Base-by-base conservation (phyloP, 2,329 filamentous ascomycete species). In the Knufia petricola region DNA sequence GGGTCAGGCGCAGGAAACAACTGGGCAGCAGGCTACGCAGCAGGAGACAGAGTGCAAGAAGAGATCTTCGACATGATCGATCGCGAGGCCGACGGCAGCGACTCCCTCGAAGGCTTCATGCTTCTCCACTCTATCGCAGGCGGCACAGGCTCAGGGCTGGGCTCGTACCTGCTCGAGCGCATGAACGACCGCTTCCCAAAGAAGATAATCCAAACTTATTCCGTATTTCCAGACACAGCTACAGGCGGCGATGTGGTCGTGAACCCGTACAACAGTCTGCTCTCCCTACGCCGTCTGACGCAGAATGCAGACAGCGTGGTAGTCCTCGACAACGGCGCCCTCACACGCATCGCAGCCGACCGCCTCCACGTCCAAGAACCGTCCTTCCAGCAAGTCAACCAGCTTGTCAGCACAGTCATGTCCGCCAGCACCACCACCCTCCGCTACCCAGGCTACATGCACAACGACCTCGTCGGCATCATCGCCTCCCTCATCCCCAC, bases 11-110 rank as follows among this genome's bases (percentile, higher is more conserved):
- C 92, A 4, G 92, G 88, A 39, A 98, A 98, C 69, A 98, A 96
- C 67, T 98, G 92, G 92, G 92, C 89, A 52, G 85, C 92, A 62
- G 92, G 92, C 40, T 98, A 98, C 69, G 82, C 92, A 57, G 89
- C 87, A 47, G 92, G 89, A 58, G 89, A 95, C 66, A 75, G 77
- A 38, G 87, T 98, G 17, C 87, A 90, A 59, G 92, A 98, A 66
- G 92, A 98, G 65, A 87, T 98, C 49, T 87, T 98, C 76, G 94
- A 98, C 66, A 98, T 98, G 88, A 95, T 98, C 61, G 92, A 98
- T 64, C 84, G 92, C 52, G 92, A 98, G 66, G 92, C 94, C 13
- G 92, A 98, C 67, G 94, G 94, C 26, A 96, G 90, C 64, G 92
- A 98, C 67, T 95, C 89, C 46, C 76, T 98, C 3, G 92, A 98